Base-by-base conservation (phyloP, 371 early-diverging fungal species). In the Lichtheimia hyalospora region DNA sequence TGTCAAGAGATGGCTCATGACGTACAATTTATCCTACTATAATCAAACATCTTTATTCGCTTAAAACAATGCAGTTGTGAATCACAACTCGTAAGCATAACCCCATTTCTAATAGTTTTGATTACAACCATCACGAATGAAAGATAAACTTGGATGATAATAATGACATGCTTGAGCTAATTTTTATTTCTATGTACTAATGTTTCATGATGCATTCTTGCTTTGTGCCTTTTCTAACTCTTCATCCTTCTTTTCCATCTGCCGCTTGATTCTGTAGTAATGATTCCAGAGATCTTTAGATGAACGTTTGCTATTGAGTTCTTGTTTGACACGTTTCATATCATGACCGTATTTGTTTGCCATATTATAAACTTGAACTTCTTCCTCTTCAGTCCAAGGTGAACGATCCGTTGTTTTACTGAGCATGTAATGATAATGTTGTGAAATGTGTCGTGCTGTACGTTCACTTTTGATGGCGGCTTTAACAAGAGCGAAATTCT, bases 271-370 rank as follows among this genome's bases (percentile, higher is more conserved):
- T 25, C 34, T 60, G 15, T 54, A 48, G 39, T 64, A 61, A 10
- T 69, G 67, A 44, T 76, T 74, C 80, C 80, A 80, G 61, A 80
- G 64, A 52, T 80, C 77, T 58, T 75, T 69, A 12, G 64, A n/a
- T 14, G 60, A 44, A 5, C 80, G 60, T 7, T 40, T 61, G 24
- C 65, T 64, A 1, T 49, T 48, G 41, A 74, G 16, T 1, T 44
- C 41, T 5, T 63, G 44, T 14, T 65, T 72, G 46, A 70, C 67
- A 15, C 64, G 57, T 10, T 41, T 46, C 73, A 76, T 73, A 21
- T 68, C 40, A n/a, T 52, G 28, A 8, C 54, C 14, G 16, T 59
- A 41, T 10, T 64, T 12, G 1, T 57, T 1, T 21, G 57, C 69
- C 0, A 50, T 12, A 6, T 63, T 14, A 39, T 70, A 70, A 0